Evolutionary conservation across 345 rosid species (phyloP).

Genomic region (Punica granatum): DNA sequence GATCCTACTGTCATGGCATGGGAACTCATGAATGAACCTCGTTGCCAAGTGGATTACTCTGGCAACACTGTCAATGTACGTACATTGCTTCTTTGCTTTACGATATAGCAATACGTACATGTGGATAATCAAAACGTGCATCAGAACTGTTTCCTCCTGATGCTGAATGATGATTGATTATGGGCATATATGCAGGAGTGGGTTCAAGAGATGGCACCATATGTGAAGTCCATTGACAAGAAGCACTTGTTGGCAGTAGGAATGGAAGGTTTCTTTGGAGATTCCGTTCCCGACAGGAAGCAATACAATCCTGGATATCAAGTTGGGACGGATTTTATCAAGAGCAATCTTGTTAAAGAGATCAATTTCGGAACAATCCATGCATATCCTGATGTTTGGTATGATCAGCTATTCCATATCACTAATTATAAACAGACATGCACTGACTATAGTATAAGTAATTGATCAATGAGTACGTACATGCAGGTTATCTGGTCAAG

Average conservation of each 20-base stretch:
- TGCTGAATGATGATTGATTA: not conserved
- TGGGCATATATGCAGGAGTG: conserved; percentile 20
- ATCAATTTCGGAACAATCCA: conserved; percentile 41
- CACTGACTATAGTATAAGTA: not conserved
- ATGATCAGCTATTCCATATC: not conserved
- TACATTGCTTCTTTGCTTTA: not conserved
- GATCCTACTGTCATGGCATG: conserved; percentile 44
- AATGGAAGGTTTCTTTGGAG: conserved; percentile 44
- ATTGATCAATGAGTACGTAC: not conserved
- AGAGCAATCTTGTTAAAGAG: conserved; percentile 19
- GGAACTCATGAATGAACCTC: conserved; percentile 46
- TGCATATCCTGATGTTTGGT: conserved; percentile 43
- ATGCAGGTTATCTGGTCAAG: conserved; percentile 25
- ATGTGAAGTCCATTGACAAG: conserved; percentile 33
- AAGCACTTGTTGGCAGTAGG: conserved; percentile 33
- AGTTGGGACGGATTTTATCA: conserved; percentile 37
- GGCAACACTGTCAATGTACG: conserved; percentile 29
- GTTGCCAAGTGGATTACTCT: conserved; percentile 28
- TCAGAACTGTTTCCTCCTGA: no score
- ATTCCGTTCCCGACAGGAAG: conserved; percentile 25
- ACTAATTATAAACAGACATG: not conserved
- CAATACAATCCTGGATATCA: conserved; percentile 31
- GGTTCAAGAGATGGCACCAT: conserved; percentile 41
- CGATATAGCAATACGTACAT: not conserved
- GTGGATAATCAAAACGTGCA: no score